Conservation (phyloP, 2,329 filamentous ascomycete species). For the Passalora sequoiae region DNA sequence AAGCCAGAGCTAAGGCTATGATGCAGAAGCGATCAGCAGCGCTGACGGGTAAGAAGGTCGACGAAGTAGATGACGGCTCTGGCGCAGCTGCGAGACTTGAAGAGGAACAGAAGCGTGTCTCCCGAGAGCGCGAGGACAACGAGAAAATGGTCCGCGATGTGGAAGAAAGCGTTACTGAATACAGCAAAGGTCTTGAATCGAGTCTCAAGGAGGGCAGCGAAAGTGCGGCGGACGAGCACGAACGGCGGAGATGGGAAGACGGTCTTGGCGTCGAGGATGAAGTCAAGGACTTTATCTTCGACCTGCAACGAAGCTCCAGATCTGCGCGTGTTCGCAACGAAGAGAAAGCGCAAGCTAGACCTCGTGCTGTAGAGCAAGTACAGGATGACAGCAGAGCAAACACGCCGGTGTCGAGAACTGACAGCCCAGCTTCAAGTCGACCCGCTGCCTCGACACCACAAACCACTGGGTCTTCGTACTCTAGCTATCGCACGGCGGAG, state of each 20-base stretch:
- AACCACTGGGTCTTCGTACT: slow-evolving; percentile 60
- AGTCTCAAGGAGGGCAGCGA: slow-evolving; percentile 75
- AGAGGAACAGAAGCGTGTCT: slow-evolving; percentile 75
- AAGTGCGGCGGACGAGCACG: slow-evolving; percentile 76
- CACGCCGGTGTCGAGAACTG: slow-evolving; percentile 26
- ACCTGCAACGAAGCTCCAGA: slow-evolving; percentile 81
- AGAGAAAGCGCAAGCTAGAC: slow-evolving; percentile 36
- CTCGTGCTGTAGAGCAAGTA: slow-evolving; percentile 16
- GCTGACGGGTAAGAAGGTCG: slow-evolving; percentile 71
- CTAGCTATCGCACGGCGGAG: slow-evolving; percentile 82
- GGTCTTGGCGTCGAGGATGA: slow-evolving; percentile 93
- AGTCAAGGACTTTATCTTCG: slow-evolving; percentile 96
- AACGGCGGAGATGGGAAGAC: slow-evolving; percentile 91
- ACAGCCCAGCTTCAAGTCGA: slow-evolving; percentile 28
- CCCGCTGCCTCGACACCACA: slow-evolving; percentile 40
- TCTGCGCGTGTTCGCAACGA: slow-evolving; percentile 64
- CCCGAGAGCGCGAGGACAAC: slow-evolving; percentile 84
- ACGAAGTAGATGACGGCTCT: slow-evolving; percentile 62
- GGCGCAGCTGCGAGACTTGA: slow-evolving; percentile 81
- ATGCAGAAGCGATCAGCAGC: slow-evolving; percentile 98
- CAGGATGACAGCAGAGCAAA: slow-evolving; percentile 29
- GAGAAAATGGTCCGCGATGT: slow-evolving; percentile 96
- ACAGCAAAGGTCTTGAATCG: slow-evolving; percentile 77
- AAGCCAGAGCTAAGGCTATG: slow-evolving; percentile 92
- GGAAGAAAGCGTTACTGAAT: slow-evolving; percentile 90